phyloP scores from a whole-genome alignment of 768 basidiomycete genomes.

The Tulasnella sp. region DNA sequence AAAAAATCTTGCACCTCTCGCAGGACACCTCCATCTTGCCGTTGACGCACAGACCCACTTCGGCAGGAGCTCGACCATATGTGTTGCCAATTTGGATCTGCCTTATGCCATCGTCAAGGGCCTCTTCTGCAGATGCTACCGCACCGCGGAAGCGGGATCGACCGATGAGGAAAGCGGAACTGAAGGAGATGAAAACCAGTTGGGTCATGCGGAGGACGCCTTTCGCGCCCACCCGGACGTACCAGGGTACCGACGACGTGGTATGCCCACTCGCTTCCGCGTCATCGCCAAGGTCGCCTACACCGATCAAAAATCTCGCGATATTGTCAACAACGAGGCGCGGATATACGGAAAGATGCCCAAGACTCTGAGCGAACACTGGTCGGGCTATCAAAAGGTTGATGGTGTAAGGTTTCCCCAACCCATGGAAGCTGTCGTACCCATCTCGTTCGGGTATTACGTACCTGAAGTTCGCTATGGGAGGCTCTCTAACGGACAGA shows the following conservation, averaged over 20 bases:
- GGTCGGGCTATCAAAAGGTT: not conserved
- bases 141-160: not conserved
- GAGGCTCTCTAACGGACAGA: not conserved
- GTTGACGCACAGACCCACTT: no score
- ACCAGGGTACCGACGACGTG: not conserved
- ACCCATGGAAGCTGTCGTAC: not conserved
- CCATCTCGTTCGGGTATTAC: conserved; percentile 16
- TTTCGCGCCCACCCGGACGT: no score
- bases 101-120: not conserved
- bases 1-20: no score
- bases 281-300: conserved; percentile 1
- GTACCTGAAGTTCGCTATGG: not conserved
- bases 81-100: no score
- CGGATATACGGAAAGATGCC: not conserved
- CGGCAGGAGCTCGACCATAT: no score
- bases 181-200: not conserved
- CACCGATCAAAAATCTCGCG: not conserved
- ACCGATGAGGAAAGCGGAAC: not conserved
- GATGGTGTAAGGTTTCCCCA: not conserved
- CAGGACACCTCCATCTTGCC: no score
- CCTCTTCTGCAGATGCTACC: not conserved
- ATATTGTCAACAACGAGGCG: not conserved
- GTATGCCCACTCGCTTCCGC: not conserved
- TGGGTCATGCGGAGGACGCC: not conserved
- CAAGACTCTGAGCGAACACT: not conserved